Evolutionary conservation across 768 basidiomycete genomes (phyloP).

Genomic region (Kwoniella botswanensis): DNA sequence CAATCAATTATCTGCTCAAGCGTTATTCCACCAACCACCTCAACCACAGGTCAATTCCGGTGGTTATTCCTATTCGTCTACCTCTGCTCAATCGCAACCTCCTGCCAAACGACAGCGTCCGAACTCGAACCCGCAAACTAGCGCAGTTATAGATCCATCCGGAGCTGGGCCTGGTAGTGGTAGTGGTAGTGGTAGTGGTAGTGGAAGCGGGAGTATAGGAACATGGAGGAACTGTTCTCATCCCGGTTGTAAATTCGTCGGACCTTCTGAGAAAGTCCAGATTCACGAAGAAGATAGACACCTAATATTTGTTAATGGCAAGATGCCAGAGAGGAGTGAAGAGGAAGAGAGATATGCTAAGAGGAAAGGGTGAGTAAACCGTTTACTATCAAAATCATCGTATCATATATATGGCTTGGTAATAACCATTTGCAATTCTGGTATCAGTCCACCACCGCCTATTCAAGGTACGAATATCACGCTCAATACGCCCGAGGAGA

Average conservation of each 20-base stretch:
- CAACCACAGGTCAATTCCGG: conserved; percentile 14
- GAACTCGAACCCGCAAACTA: neutral
- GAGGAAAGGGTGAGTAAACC: conserved; percentile 50
- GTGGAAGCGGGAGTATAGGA: neutral
- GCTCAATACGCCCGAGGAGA: conserved; percentile 78
- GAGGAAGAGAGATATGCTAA: conserved; percentile 51
- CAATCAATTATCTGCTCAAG: conserved; percentile 24
- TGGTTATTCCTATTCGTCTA: conserved; percentile 34
- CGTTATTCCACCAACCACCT: conserved; percentile 26
- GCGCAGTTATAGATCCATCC: too few relatives aligned
- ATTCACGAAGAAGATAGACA: conserved; percentile 59
- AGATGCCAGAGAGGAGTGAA: conserved; percentile 49
- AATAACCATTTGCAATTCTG: neutral
- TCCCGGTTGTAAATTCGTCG: conserved; percentile 55
- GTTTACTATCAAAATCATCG: neutral
- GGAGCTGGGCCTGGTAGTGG: neutral
- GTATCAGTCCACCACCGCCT: conserved; percentile 41
- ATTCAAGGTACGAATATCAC: conserved; percentile 71
- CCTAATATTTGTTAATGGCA: conserved; percentile 53
- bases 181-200: too few relatives aligned
- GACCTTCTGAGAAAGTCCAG: conserved; percentile 50
- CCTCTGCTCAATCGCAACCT: conserved; percentile 12
- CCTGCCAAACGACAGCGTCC: conserved; percentile 6
- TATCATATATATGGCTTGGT: neutral
- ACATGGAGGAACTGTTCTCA: conserved; percentile 55